These are phyloP conservation scores for Castanopsis chinensis DNA, from an alignment of 306 rosid genomes.

Conservation along the genomic window DNA sequence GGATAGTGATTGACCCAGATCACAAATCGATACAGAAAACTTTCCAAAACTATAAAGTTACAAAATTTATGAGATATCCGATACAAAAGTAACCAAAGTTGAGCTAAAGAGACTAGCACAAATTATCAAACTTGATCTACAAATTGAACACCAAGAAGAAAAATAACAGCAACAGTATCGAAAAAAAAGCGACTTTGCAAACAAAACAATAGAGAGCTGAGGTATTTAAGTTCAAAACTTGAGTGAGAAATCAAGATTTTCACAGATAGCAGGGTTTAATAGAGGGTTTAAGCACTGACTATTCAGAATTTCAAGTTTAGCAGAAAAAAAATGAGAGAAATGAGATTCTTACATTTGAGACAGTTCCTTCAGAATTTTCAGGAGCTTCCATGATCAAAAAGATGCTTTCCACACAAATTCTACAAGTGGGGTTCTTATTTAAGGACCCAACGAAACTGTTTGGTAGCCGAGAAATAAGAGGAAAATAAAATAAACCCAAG, in stretches of 20 bases:
- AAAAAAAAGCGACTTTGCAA: background rate
- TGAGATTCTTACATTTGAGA: slow-evolving; percentile 26
- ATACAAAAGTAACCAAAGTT: background rate
- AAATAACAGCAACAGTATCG: background rate
- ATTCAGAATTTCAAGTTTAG: background rate
- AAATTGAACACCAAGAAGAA: background rate
- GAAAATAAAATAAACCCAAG: background rate
- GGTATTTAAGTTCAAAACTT: background rate
- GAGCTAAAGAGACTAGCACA: background rate
- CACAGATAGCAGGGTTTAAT: background rate
- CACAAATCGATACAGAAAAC: too few species aligned
- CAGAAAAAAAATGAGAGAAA: background rate
- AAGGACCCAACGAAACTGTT: background rate
- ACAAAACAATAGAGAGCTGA: background rate
- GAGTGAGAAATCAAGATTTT: background rate
- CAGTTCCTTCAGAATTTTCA: slow-evolving; percentile 37
- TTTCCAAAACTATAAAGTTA: too few species aligned
- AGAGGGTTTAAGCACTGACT: background rate
- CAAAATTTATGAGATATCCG: too few species aligned
- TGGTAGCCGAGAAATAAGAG: slow-evolving; percentile 1
- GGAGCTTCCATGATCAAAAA: slow-evolving; percentile 41
- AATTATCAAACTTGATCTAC: background rate
- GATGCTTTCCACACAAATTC: background rate
- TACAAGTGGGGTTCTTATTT: background rate
- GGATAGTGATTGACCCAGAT: background rate